Base-by-base conservation (phyloP, 169 alveolate genomes). In the Eimeria brunetti region DNA sequence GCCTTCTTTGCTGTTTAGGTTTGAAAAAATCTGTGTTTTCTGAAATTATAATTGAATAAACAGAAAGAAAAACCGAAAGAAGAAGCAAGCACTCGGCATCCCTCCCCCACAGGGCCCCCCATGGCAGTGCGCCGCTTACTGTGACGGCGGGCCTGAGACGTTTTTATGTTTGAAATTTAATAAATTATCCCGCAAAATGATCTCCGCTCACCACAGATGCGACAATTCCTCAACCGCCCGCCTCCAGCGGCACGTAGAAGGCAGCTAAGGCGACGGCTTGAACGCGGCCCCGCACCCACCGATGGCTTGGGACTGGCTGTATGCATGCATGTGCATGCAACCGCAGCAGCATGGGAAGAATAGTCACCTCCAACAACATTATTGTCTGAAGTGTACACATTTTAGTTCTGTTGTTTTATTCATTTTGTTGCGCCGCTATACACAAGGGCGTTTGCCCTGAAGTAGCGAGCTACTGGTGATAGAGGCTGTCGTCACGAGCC, bases 101-200 rank as follows among this genome's bases (percentile, higher is more conserved):
- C 44, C 91, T 46, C 80, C 91, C 46, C 80, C 91, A 85, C 46
- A 62, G 76, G 91, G 80, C 91, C 91, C 78, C 62, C 41, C n/a
- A 36, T 6, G 62, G 44, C 41, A 12, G 89, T 18, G 30, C 22
- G 22, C 20, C 18, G 80, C 91, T 58, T 58, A 85, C 91, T 12
- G 53, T 85, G 58, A 38, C 44, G 41, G 91, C 91, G 91, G 91
- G 91, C 41, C 11, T 41, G 62, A 60, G 41, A 41, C 58, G 80
- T 8, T 30, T 7, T 22, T 8, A 11, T 11, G 75, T 51, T 27
- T n/a, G 30, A 51, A 33, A 27, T 49, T 53, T 18, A 51, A 62
- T 6, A 38, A 58, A 30, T 85, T 85, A 41, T 60, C 91, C 91
- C 80, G 80, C 80, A 62, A 85, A 85, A 16, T 33, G 80, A 62